Evolutionary conservation across 345 rosid genomes (phyloP).

Genomic region (Nasturtium officinale): DNA sequence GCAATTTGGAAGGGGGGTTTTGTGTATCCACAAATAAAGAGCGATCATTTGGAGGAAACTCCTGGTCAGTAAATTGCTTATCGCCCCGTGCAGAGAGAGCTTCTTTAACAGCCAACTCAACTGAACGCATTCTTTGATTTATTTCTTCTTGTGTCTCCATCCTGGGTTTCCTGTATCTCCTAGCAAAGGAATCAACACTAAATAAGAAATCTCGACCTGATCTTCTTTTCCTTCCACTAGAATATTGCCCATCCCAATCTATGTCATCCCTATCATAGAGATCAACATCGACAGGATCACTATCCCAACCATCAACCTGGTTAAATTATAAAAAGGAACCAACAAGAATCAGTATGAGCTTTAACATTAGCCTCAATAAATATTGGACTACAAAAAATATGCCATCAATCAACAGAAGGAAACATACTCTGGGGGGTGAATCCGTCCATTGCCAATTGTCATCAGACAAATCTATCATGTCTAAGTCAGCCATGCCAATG

Average conservation of each 20-base stretch:
- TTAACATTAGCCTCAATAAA: constrained; percentile 15
- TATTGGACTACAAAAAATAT: constrained; percentile 18
- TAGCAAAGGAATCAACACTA: constrained; percentile 83
- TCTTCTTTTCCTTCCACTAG: constrained; percentile 94
- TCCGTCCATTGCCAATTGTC: constrained; percentile 99
- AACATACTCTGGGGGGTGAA: constrained; percentile 89
- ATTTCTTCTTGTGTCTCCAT: constrained; percentile 93
- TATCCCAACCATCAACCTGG: constrained; percentile 98
- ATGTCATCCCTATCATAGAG: constrained; percentile 96
- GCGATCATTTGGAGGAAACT: constrained; percentile 94
- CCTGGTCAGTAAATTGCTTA: constrained; percentile 88
- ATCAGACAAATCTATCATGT: constrained; percentile 79
- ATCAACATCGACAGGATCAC: constrained; percentile 97
- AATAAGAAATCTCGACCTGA: constrained; percentile 76
- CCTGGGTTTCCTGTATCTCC: constrained; percentile 94
- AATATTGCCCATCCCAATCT: constrained; percentile 99
- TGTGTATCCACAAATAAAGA: constrained; percentile 83
- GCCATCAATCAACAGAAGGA: constrained; percentile 16
- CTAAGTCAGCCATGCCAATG: constrained; percentile 68
- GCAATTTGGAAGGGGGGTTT: constrained; percentile 86
- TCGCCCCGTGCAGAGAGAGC: constrained; percentile 90
- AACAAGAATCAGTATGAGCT: constrained; percentile 30
- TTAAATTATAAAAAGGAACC: constrained; percentile 36
- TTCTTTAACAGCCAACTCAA: constrained; percentile 97
- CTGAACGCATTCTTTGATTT: constrained; percentile 93